These are phyloP conservation scores for Rhizophagus clarus DNA, from an alignment of 192 early-diverging fungal genomes.

Conservation along the genomic window DNA sequence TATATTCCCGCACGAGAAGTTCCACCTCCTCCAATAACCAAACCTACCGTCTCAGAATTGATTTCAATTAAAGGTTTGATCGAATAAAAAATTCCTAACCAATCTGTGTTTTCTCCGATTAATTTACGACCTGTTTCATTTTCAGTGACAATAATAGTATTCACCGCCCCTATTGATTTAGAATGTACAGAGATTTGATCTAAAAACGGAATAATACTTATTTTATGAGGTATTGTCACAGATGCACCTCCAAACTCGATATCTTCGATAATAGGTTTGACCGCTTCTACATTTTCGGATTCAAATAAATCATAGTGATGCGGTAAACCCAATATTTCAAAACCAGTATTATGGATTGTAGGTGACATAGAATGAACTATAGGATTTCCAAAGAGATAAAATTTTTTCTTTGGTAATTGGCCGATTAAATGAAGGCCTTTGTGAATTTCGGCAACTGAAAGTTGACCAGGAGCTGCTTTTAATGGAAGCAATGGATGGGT, in stretches of 20 bases:
- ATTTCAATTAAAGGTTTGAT: constrained; percentile 52
- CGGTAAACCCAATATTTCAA: constrained; percentile 81
- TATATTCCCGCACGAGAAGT: constrained; percentile 90
- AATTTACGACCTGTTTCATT: constrained; percentile 47
- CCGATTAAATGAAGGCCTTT: constrained; percentile 71
- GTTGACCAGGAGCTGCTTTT: constrained; percentile 92
- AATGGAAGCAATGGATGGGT: constrained; percentile 81
- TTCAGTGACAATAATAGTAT: constrained; percentile 69
- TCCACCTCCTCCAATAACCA: constrained; percentile 94
- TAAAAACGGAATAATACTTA: constrained; percentile 78
- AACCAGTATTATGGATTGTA: constrained; percentile 90
- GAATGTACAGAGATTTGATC: constrained; percentile 76
- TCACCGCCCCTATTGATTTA: constrained; percentile 90
- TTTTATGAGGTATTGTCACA: constrained; percentile 96
- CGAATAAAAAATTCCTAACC: constrained; percentile 79
- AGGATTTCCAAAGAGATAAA: constrained; percentile 88
- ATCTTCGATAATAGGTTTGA: constrained; percentile 51
- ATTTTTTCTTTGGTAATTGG: constrained; percentile 64
- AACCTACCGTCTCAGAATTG: constrained; percentile 48
- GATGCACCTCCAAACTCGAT: constrained; percentile 88
- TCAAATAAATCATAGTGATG: constrained; percentile 79
- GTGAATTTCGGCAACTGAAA: constrained; percentile 80
- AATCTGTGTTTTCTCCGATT: constrained; percentile 96
- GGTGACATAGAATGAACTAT: constrained; percentile 92
- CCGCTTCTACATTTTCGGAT: constrained; percentile 60